Conservation (phyloP, 2,329 filamentous ascomycete species). For the Beauveria medogensis region DNA sequence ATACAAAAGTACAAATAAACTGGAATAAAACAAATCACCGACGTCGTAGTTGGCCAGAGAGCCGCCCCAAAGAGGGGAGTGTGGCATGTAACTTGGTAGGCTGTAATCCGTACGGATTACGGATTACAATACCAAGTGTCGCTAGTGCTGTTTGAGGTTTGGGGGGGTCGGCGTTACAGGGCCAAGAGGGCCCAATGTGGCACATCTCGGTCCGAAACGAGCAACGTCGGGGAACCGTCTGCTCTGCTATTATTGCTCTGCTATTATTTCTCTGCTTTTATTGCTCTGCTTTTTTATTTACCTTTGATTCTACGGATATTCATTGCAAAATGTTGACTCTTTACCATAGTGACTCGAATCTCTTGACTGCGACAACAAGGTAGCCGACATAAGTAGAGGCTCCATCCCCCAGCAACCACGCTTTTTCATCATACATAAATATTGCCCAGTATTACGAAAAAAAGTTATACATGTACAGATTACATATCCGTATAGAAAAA, state of each 20-base stretch:
- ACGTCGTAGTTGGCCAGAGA: neutral
- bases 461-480: too few species aligned
- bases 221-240: neutral
- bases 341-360: too few species aligned
- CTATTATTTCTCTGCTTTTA: too few species aligned
- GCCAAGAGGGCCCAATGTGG: neutral
- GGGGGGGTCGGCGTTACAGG: neutral
- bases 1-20: neutral
- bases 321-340: too few species aligned
- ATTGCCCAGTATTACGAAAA: too few species aligned
- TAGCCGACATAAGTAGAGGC: too few species aligned
- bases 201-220: conserved; percentile 3
- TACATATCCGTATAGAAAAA: too few species aligned
- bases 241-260: neutral
- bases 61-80: neutral
- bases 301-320: too few species aligned
- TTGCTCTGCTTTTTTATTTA: neutral
- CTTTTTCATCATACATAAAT: too few species aligned
- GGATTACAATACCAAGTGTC: neutral
- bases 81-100: neutral
- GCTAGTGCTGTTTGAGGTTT: conserved; percentile 8
- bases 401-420: too few species aligned
- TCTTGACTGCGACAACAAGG: too few species aligned
- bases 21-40: neutral
- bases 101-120: neutral